Evolutionary conservation across 2,329 filamentous ascomycete species (phyloP), one percentile per base, ranked within the genome.

Genomic region (Zymoseptoria crescenta): DNA sequence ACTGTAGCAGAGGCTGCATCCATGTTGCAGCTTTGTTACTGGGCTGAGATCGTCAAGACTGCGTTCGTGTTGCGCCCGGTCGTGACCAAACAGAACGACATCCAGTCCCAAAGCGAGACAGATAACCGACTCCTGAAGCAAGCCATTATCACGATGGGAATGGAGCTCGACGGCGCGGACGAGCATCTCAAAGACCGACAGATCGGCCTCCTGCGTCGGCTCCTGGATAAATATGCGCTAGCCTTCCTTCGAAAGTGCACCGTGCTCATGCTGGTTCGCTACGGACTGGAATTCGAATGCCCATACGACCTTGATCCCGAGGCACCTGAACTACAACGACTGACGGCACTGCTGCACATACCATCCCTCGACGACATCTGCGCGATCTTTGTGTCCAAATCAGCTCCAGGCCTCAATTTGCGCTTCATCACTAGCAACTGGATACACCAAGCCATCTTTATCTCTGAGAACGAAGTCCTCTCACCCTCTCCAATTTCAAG

Each of bases 1-100:
- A 61, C 54, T 52, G 65, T 71, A 8, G 64, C 65, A 1, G 69
- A 71, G 53, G 70, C 70, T 16, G 59, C 61, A 8, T 65, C 96
- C 72, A 74, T 97, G 55, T 75, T 97, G 54, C 86, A 88, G 45
- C 78, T 97, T 52, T 96, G 91, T 75, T 96, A 96, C 70, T 81
- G 96, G 57, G 90, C 90, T 2, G 94, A 99, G 74, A 85, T 99
- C 59, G 85, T 95, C 60, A 95, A 96, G 75, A 86, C 91, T 5
- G 81, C 91, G 16, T 70, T 85, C 13, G 79, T 81, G 7, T 83
- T 52, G 51, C 24, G 24, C 24, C n/a, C 24, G 8, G 51, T 28
- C 24, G 51, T 52, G 21, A 52, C 24, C 20, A 29, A 52, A n/a
- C 51, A 52, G 24, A 52, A 10, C 24, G 51, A 29, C n/a, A 27